A percentile compares a stretch with the other conserved stretches of the same genome.
These are phyloP conservation scores for Arthroderma sp. DNA, from an alignment of 2,329 filamentous ascomycete genomes.

Conservation along the genomic window DNA sequence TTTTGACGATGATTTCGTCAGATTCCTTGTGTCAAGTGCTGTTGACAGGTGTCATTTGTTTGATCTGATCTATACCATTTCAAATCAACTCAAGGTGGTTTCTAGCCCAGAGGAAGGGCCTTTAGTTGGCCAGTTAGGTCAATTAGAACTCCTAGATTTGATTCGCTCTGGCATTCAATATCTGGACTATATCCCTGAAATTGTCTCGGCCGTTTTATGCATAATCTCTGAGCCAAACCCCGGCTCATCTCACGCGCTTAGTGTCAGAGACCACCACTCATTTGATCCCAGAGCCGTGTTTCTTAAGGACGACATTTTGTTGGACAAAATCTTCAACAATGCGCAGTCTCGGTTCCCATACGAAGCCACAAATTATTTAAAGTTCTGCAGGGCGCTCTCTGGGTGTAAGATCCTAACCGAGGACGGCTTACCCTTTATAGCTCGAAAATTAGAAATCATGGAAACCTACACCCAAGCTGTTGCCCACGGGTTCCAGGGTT, in stretches of 20 bases:
- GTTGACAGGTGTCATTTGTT: conserved; percentile 37
- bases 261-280: conserved; percentile 10
- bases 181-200: conserved; percentile 59
- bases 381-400: conserved; percentile 53
- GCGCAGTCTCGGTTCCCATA: conserved; percentile 71
- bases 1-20: conserved; percentile 35
- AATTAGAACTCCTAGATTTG: conserved; percentile 54
- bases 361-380: conserved; percentile 67
- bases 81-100: conserved; percentile 30
- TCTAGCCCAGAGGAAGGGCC: conserved; percentile 38
- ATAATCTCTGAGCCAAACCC: conserved; percentile 40
- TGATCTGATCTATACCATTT: conserved; percentile 33
- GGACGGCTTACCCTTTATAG: conserved; percentile 40
- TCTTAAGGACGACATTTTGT: conserved; percentile 43
- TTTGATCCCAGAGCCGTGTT: conserved; percentile 38
- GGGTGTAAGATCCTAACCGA: conserved; percentile 31
- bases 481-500: conserved; percentile 58
- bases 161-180: conserved; percentile 53
- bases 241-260: conserved; percentile 12
- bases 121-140: conserved; percentile 49
- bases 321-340: conserved; percentile 49
- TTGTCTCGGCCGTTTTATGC: conserved; percentile 53
- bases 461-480: conserved; percentile 65
- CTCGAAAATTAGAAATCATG: conserved; percentile 54
- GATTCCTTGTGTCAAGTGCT: conserved; percentile 34